phyloP scores from a whole-genome alignment of 2,329 filamentous ascomycete genomes.

The Sporothrix globosa region DNA sequence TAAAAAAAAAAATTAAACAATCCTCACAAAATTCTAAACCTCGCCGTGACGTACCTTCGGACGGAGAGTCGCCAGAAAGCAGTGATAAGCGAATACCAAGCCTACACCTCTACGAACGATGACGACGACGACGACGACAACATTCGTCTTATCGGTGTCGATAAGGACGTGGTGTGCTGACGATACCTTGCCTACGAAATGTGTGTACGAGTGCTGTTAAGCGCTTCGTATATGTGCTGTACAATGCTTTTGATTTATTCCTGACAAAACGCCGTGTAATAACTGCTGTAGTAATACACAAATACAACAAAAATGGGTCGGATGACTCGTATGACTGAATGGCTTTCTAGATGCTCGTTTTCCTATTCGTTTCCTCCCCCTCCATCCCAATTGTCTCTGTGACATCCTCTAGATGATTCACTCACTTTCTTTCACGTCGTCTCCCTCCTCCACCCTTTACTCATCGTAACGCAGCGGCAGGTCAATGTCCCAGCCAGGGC shows the following conservation, averaged over 20 bases:
- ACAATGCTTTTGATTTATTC: slow-evolving; percentile 22
- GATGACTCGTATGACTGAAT: not conserved
- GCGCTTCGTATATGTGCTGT: not conserved
- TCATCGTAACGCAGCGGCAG: slow-evolving; percentile 67
- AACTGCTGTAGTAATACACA: slow-evolving; percentile 23
- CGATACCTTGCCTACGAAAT: too few species aligned
- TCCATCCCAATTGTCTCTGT: too few species aligned
- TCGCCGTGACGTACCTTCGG: too few species aligned
- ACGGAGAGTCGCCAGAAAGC: too few species aligned
- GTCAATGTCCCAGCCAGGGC: slow-evolving; percentile 81
- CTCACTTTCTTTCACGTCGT: not conserved
- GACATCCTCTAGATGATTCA: not conserved
- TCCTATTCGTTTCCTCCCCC: not conserved
- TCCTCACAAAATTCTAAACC: too few species aligned
- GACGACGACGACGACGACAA: too few species aligned
- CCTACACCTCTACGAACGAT: too few species aligned
- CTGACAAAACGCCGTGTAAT: slow-evolving; percentile 16
- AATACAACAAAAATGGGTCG: not conserved
- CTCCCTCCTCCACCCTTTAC: not conserved
- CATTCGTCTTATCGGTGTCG: too few species aligned
- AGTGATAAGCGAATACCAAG: too few species aligned
- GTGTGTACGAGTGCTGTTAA: too few species aligned
- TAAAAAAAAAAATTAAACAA: too few species aligned
- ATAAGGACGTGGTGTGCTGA: too few species aligned
- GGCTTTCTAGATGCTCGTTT: slow-evolving; percentile 1